phyloP scores from a whole-genome alignment of 2,329 filamentous ascomycete genomes.

The Fusarium pseudoanthophilum region DNA sequence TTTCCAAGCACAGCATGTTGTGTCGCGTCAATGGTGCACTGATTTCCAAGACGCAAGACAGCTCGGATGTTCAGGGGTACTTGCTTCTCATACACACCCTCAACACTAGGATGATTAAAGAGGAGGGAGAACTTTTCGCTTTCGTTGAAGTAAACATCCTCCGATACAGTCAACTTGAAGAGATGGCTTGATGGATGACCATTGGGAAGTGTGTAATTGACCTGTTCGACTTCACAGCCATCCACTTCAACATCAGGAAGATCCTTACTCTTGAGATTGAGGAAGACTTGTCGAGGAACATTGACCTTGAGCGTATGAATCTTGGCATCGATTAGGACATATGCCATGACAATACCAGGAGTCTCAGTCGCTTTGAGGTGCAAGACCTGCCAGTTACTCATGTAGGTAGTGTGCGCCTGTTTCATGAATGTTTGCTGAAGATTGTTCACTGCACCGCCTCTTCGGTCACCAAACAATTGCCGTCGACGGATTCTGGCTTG shows the following conservation, averaged over 20 bases:
- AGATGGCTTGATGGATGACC: slow-evolving; percentile 93
- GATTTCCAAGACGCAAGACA: slow-evolving; percentile 87
- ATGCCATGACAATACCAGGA: slow-evolving; percentile 87
- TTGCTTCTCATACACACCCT: slow-evolving; percentile 96
- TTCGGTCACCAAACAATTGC: slow-evolving; percentile 91
- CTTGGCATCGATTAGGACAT: slow-evolving; percentile 93
- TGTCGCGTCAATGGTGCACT: slow-evolving; percentile 91
- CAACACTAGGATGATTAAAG: slow-evolving; percentile 92
- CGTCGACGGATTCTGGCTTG: slow-evolving; percentile 85
- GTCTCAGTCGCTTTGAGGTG: slow-evolving; percentile 85
- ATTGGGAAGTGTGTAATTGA: slow-evolving; percentile 92
- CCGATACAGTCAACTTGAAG: slow-evolving; percentile 91
- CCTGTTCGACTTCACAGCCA: slow-evolving; percentile 90
- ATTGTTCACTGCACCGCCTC: slow-evolving; percentile 60
- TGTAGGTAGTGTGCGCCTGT: slow-evolving; percentile 89
- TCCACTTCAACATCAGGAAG: slow-evolving; percentile 88
- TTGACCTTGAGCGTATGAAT: slow-evolving; percentile 89
- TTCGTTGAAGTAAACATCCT: slow-evolving; percentile 87
- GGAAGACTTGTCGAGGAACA: slow-evolving; percentile 87
- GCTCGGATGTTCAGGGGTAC: slow-evolving; percentile 88
- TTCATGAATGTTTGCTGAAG: slow-evolving; percentile 83
- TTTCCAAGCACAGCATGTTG: slow-evolving; percentile 92
- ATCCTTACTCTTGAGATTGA: slow-evolving; percentile 90
- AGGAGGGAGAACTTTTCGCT: slow-evolving; percentile 82
- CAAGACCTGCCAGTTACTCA: slow-evolving; percentile 93